Percentiles rank a stretch among this genome's conserved stretches.
These are phyloP conservation scores for Dictyophora rubrovolvata DNA, from an alignment of 768 basidiomycete genomes.

Conservation along the genomic window DNA sequence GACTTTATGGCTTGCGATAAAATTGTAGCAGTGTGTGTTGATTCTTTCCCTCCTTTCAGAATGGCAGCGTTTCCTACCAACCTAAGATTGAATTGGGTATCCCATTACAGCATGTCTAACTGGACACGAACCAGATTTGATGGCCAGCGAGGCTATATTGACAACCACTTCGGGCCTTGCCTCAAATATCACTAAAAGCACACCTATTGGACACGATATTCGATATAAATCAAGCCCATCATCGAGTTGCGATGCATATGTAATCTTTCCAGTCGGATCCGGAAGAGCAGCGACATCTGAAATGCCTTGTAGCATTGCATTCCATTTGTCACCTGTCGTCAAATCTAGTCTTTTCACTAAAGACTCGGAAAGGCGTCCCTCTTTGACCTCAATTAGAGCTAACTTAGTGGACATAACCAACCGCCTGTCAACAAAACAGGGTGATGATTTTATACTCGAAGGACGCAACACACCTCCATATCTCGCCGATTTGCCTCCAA, in stretches of 20 bases:
- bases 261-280: slow-evolving; percentile 77
- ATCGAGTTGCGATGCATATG: slow-evolving; percentile 86
- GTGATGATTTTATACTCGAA: neutral
- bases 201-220: slow-evolving; percentile 94
- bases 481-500: slow-evolving; percentile 76
- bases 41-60: slow-evolving; percentile 96
- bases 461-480: slow-evolving; percentile 45
- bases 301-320: slow-evolving; percentile 86
- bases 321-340: slow-evolving; percentile 77
- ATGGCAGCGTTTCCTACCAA: slow-evolving; percentile 87
- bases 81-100: neutral
- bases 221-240: slow-evolving; percentile 82
- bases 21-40: slow-evolving; percentile 63
- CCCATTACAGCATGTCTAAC: neutral
- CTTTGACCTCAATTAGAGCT: slow-evolving; percentile 66
- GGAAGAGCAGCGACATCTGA: slow-evolving; percentile 76
- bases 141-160: slow-evolving; percentile 90
- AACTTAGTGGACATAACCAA: slow-evolving; percentile 34
- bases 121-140: slow-evolving; percentile 74
- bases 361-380: slow-evolving; percentile 75
- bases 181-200: slow-evolving; percentile 93
- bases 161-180: slow-evolving; percentile 96
- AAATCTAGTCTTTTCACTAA: slow-evolving; percentile 83
- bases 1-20: slow-evolving; percentile 72
- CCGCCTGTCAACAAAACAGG: neutral